phyloP scores from a whole-genome alignment of 2,329 filamentous ascomycete genomes.

The Phaeosphaeria sp. region DNA sequence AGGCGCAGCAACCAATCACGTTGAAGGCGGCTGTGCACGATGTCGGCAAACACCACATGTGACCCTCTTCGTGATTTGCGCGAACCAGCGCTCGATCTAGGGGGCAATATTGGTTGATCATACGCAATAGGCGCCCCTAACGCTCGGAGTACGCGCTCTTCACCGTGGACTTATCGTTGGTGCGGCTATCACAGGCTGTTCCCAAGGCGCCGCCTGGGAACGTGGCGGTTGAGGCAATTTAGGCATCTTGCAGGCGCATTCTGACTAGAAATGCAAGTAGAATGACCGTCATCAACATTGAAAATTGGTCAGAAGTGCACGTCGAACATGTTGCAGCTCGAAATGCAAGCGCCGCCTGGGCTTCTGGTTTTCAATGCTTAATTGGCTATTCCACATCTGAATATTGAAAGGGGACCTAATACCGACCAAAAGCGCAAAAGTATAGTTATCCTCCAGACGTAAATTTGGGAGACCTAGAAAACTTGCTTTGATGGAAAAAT shows the following conservation, averaged over 20 bases:
- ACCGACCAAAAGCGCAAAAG: no score
- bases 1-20: conserved; percentile 3
- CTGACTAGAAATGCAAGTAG: not conserved
- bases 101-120: not conserved
- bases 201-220: not conserved
- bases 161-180: not conserved
- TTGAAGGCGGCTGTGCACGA: not conserved
- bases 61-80: not conserved
- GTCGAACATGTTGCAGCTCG: no score
- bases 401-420: no score
- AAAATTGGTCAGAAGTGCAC: no score
- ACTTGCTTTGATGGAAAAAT: not conserved
- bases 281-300: no score
- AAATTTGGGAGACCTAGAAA: no score
- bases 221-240: not conserved
- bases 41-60: not conserved
- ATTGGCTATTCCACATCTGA: no score
- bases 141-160: not conserved
- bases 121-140: conserved; percentile 7
- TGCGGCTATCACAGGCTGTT: not conserved
- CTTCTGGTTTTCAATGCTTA: no score
- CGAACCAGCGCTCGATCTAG: not conserved
- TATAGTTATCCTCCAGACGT: no score
- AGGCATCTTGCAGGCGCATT: conserved; percentile 2
- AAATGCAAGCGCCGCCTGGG: no score